phyloP scores from a whole-genome alignment of 768 basidiomycete genomes.

The Ramaria sp. region DNA sequence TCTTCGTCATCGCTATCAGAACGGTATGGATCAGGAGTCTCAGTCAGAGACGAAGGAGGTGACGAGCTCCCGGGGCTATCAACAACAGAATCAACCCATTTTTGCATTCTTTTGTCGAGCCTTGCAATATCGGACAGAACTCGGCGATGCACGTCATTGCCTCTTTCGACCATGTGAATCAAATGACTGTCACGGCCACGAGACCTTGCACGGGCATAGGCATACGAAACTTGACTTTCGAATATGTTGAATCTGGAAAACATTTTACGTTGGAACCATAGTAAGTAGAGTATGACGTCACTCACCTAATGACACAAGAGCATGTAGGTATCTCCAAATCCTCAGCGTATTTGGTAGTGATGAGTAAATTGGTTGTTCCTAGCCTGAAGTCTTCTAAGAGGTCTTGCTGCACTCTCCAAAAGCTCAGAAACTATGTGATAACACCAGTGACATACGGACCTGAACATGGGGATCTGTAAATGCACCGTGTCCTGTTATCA shows the following conservation, averaged over 20 bases:
- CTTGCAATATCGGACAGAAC: constrained; percentile 35
- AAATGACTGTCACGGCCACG: constrained; percentile 39
- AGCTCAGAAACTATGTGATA: not conserved
- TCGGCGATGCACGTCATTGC: constrained; percentile 44
- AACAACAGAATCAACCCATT: constrained; percentile 41
- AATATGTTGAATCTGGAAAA: constrained; percentile 45
- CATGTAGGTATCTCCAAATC: constrained; percentile 50
- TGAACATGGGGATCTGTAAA: constrained; percentile 24
- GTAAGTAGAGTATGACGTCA: constrained; percentile 10
- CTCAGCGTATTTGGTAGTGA: constrained; percentile 48
- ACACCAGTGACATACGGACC: constrained; percentile 14
- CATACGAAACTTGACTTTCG: constrained; percentile 52
- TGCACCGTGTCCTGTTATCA: constrained; percentile 30
- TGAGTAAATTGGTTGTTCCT: constrained; percentile 54
- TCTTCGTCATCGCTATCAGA: constrained; percentile 43
- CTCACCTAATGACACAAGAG: constrained; percentile 51
- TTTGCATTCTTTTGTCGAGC: constrained; percentile 28
- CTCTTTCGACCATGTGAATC: constrained; percentile 53
- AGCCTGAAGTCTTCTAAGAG: constrained; percentile 37
- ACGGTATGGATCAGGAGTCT: constrained; percentile 31
- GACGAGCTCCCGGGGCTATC: constrained; percentile 27
- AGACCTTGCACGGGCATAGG: constrained; percentile 39
- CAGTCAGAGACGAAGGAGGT: constrained; percentile 34
- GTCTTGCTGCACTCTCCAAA: constrained; percentile 27
- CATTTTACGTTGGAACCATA: not conserved